Percentiles rank a stretch among this genome's conserved stretches.
Evolutionary conservation across 352 stramenopile species (phyloP).

Genomic region (Achlya hypogyna): DNA sequence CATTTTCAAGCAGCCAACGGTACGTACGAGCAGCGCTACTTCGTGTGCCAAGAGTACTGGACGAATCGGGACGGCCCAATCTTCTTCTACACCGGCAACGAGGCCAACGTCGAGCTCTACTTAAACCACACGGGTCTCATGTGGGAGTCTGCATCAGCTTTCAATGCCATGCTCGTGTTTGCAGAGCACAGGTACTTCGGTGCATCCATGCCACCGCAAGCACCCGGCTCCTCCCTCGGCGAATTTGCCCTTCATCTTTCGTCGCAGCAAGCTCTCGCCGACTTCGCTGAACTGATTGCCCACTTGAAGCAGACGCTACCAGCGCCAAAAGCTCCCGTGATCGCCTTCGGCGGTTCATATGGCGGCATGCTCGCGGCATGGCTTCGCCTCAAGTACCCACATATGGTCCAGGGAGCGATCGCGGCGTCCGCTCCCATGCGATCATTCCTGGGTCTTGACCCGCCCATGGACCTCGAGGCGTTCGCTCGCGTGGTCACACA

Average conservation of each 20-base stretch:
- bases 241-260: constrained; percentile 24
- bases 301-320: constrained; percentile 33
- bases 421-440: constrained; percentile 54
- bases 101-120: constrained; percentile 54
- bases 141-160: constrained; percentile 55
- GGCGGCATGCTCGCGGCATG: constrained; percentile 64
- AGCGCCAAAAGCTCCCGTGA: constrained; percentile 48
- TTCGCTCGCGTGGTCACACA: constrained; percentile 41
- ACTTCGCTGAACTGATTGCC: constrained; percentile 54
- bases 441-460: constrained; percentile 39
- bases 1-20: constrained; percentile 31
- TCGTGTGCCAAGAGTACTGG: constrained; percentile 48
- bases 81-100: constrained; percentile 70
- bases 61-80: constrained; percentile 35
- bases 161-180: constrained; percentile 59
- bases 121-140: constrained; percentile 63
- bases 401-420: constrained; percentile 58
- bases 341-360: constrained; percentile 71
- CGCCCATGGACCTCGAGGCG: constrained; percentile 40
- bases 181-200: constrained; percentile 73
- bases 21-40: constrained; percentile 43
- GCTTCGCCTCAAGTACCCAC: constrained; percentile 65
- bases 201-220: constrained; percentile 35
- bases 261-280: constrained; percentile 40
- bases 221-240: background rate